Percentiles rank a stretch among this genome's conserved stretches.
Conservation (phyloP, 495 filamentous ascomycete species). For the Aspergillus heteromorphus region DNA sequence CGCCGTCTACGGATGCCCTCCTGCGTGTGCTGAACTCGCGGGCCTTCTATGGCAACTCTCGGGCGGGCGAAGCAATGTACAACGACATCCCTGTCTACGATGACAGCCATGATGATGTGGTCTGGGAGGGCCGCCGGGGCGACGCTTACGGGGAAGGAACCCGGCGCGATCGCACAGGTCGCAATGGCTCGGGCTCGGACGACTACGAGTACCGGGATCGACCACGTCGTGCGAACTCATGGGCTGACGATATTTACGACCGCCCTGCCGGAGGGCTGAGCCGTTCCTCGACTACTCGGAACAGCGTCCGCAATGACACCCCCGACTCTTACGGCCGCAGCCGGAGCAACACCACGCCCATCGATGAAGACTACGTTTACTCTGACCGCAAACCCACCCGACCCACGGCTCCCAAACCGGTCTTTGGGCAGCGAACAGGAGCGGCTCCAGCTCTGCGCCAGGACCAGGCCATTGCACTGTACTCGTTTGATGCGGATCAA, state of each 20-base stretch:
- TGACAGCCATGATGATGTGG: conserved; percentile 77
- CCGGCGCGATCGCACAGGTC: conserved; percentile 52
- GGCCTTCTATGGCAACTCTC: conserved; percentile 63
- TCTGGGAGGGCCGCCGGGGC: conserved; percentile 83
- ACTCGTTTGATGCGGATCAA: conserved; percentile 90
- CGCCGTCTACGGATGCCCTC: conserved; percentile 75
- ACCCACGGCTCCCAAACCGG: conserved; percentile 83
- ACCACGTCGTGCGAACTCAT: conserved; percentile 70
- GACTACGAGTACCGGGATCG: conserved; percentile 59
- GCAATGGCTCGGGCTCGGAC: conserved; percentile 27
- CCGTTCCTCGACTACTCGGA: conserved; percentile 46
- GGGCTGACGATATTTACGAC: conserved; percentile 88
- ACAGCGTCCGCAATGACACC: conserved; percentile 29
- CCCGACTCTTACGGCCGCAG: conserved; percentile 46
- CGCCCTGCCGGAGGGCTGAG: conserved; percentile 46
- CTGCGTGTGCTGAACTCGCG: conserved; percentile 79
- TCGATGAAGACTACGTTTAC: conserved; percentile 55
- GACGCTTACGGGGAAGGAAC: conserved; percentile 71
- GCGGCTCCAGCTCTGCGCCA: conserved; percentile 53
- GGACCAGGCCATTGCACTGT: conserved; percentile 85
- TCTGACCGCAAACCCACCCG: conserved; percentile 53
- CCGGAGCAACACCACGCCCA: conserved; percentile 40
- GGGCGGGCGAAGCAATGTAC: conserved; percentile 66
- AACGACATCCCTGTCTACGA: conserved; percentile 94
- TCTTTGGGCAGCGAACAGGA: conserved; percentile 61